Percentiles rank a stretch among this genome's conserved stretches.
phyloP scores from a whole-genome alignment of 805 yeast genomes.

The Sungouiella thailandica region DNA sequence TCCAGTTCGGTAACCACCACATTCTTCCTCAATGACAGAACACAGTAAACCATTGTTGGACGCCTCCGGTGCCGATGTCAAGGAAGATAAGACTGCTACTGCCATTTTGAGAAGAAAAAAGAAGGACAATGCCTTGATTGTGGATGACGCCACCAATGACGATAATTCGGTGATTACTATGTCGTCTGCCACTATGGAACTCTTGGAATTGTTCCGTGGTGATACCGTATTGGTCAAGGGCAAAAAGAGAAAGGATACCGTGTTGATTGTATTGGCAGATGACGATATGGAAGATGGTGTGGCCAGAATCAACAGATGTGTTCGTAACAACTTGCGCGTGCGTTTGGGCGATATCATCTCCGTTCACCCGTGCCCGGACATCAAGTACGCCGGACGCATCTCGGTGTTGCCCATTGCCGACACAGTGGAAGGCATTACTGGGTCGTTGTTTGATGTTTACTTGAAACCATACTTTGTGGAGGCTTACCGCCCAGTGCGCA shows the following conservation, averaged over 20 bases:
- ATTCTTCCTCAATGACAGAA: slow-evolving; percentile 14
- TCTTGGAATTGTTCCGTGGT: slow-evolving; percentile 91
- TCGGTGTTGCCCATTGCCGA: slow-evolving; percentile 96
- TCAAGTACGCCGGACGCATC: slow-evolving; percentile 92
- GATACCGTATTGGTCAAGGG: slow-evolving; percentile 97
- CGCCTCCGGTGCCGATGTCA: slow-evolving; percentile 60
- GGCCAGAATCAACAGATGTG: slow-evolving; percentile 91
- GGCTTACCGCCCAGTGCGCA: slow-evolving; percentile 97
- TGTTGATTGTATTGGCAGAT: slow-evolving; percentile 89
- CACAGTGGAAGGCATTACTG: slow-evolving; percentile 96
- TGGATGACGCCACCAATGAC: slow-evolving; percentile 95
- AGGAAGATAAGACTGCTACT: slow-evolving; percentile 80
- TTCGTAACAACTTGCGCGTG: slow-evolving; percentile 89
- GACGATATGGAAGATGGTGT: slow-evolving; percentile 96
- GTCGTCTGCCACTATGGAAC: slow-evolving; percentile 93
- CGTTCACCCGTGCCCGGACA: slow-evolving; percentile 94
- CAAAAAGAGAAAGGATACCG: slow-evolving; percentile 96
- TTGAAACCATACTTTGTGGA: slow-evolving; percentile 97
- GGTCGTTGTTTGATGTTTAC: slow-evolving; percentile 92
- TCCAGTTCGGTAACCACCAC: slow-evolving; percentile 1
- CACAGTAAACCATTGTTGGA: slow-evolving; percentile 37
- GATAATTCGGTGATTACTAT: slow-evolving; percentile 96
- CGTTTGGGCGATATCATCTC: slow-evolving; percentile 91
- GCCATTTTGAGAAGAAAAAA: slow-evolving; percentile 96
- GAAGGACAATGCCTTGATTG: slow-evolving; percentile 92